Conservation (phyloP, 2,329 filamentous ascomycete species). For the Claviceps pazoutovae region DNA sequence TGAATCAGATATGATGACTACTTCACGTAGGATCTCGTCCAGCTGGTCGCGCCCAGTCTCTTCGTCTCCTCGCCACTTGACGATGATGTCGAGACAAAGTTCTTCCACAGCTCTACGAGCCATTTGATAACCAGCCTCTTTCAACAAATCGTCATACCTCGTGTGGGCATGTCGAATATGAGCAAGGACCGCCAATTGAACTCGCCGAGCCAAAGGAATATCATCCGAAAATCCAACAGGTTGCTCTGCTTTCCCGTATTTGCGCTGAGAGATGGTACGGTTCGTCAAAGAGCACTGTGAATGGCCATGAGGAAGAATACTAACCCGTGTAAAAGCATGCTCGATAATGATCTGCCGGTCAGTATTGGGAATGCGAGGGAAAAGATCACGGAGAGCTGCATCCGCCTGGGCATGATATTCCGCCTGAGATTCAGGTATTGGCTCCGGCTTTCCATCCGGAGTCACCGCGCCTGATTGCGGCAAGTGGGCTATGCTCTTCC, state of each 20-base stretch:
- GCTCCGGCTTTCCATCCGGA: constrained; percentile 31
- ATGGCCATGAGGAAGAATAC: constrained; percentile 11
- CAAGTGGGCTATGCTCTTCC: constrained; percentile 14
- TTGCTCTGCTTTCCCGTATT: constrained; percentile 35
- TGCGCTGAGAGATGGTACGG: constrained; percentile 24
- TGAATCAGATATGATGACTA: constrained; percentile 51
- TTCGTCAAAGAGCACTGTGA: constrained; percentile 5
- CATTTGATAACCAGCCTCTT: constrained; percentile 42
- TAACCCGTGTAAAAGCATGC: constrained; percentile 48
- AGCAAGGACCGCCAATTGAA: constrained; percentile 51
- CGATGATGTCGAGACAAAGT: constrained; percentile 48
- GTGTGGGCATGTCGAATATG: constrained; percentile 56
- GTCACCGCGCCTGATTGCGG: constrained; percentile 10
- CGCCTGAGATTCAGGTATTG: constrained; percentile 43
- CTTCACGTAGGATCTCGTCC: constrained; percentile 52
- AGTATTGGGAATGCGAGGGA: constrained; percentile 50
- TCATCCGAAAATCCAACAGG: constrained; percentile 44
- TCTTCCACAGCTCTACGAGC: constrained; percentile 47
- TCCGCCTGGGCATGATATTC: constrained; percentile 51
- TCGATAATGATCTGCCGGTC: constrained; percentile 49
- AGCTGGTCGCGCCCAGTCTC: constrained; percentile 54
- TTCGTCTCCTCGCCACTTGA: constrained; percentile 60
- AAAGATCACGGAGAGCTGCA: constrained; percentile 46
- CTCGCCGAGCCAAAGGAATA: constrained; percentile 44
- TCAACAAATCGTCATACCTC: constrained; percentile 47